A percentile compares a stretch with the other conserved stretches of the same genome.
phyloP scores from a whole-genome alignment of 2,329 filamentous ascomycete genomes.

The Talaromyces sp. region DNA sequence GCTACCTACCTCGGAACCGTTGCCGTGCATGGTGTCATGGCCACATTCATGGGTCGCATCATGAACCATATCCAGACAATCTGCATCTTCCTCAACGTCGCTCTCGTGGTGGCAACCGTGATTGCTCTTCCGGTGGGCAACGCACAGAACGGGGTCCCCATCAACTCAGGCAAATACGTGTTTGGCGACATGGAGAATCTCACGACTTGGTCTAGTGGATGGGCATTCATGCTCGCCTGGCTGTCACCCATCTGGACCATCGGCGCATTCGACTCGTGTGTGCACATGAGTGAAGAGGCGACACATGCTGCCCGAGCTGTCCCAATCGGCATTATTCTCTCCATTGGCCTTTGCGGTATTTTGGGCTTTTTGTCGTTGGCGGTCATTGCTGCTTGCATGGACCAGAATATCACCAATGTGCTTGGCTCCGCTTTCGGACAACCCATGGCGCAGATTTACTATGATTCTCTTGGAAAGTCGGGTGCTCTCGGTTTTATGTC shows the following conservation, averaged over 20 bases:
- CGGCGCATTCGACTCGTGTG: slow-evolving; percentile 54
- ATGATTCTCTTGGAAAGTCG: slow-evolving; percentile 57
- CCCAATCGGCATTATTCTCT: slow-evolving; percentile 58
- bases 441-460: slow-evolving; percentile 59
- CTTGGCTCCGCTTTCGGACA: slow-evolving; percentile 53
- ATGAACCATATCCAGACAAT: slow-evolving; percentile 59
- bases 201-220: slow-evolving; percentile 56
- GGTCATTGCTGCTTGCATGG: slow-evolving; percentile 57
- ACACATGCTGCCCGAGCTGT: slow-evolving; percentile 58
- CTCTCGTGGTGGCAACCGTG: slow-evolving; percentile 54
- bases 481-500: slow-evolving; percentile 58
- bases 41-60: slow-evolving; percentile 50
- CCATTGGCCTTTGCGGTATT: slow-evolving; percentile 53
- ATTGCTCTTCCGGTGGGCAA: slow-evolving; percentile 56
- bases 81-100: slow-evolving; percentile 55
- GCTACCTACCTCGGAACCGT: slow-evolving; percentile 55
- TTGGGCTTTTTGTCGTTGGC: slow-evolving; percentile 58
- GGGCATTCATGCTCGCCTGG: slow-evolving; percentile 60
- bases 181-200: slow-evolving; percentile 56
- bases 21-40: slow-evolving; percentile 52
- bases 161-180: slow-evolving; percentile 48
- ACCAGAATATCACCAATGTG: slow-evolving; percentile 49
- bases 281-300: slow-evolving; percentile 60
- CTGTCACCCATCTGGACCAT: slow-evolving; percentile 60
- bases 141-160: slow-evolving; percentile 20